Percentiles rank a stretch among this genome's conserved stretches.
Evolutionary conservation across 305 asterid species (phyloP).

Genomic region (Andrographis paniculata): DNA sequence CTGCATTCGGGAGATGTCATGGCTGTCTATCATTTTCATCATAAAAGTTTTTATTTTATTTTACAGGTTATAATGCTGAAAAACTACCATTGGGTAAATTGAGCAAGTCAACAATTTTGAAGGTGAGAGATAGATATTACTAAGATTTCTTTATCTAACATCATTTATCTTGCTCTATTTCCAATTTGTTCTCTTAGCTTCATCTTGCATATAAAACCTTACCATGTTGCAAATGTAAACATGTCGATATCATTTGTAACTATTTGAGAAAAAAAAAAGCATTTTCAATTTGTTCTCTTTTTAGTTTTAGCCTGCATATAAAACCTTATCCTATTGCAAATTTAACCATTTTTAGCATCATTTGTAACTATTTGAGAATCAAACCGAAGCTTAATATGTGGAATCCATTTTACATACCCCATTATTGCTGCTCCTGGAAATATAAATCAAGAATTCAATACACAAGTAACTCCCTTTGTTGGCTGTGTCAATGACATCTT

Average conservation of each 20-base stretch:
- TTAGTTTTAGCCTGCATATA: too few relatives aligned
- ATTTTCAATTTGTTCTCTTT: too few relatives aligned
- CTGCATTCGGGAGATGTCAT: neutral
- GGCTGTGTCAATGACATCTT: neutral
- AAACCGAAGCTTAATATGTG: neutral
- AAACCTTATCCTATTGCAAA: too few relatives aligned
- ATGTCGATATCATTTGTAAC: neutral
- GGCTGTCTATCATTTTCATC: neutral
- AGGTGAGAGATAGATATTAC: conserved; percentile 37
- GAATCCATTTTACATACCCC: neutral
- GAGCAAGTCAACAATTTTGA: conserved; percentile 81
- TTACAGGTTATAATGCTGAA: conserved; percentile 86
- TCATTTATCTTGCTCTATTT: neutral
- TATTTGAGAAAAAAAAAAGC: neutral
- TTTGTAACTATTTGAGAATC: neutral
- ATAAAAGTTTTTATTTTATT: neutral
- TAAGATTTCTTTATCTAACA: neutral
- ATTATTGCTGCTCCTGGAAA: neutral
- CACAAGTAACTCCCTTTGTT: too few relatives aligned
- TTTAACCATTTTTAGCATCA: too few relatives aligned
- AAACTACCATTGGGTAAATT: conserved; percentile 88
- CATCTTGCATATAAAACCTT: too few relatives aligned
- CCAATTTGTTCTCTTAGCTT: neutral
- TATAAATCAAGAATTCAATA: too few relatives aligned
- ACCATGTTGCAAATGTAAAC: too few relatives aligned